Evolutionary conservation across 352 stramenopile species (phyloP).

Genomic region (Phytophthora sp.): DNA sequence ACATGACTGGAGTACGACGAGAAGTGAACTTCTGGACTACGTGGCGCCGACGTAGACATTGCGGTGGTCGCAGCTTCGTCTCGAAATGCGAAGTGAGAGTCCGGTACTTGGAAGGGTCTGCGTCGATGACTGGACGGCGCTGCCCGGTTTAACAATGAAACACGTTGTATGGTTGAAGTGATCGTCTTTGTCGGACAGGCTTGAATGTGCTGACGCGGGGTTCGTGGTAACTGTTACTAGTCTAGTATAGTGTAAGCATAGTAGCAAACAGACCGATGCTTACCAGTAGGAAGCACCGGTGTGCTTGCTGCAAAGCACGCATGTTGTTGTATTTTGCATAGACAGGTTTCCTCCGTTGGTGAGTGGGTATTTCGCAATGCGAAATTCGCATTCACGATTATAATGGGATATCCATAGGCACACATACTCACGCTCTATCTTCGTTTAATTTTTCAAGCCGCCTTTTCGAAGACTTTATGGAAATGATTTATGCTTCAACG

Average conservation of each 20-base stretch:
- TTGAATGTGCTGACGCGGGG: neutral
- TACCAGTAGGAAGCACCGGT: constrained; percentile 14
- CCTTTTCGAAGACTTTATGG: no score
- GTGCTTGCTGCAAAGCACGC: constrained; percentile 30
- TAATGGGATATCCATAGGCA: no score
- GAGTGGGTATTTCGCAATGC: neutral
- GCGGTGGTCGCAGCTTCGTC: neutral
- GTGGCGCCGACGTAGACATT: constrained; percentile 55
- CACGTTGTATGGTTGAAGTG: constrained; percentile 26
- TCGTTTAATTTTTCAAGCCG: no score
- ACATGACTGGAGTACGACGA: constrained; percentile 38
- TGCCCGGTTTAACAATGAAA: constrained; percentile 9
- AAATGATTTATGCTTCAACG: no score
- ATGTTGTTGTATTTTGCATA: constrained; percentile 28
- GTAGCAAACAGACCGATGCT: neutral
- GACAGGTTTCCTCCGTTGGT: constrained; percentile 8
- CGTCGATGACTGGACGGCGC: constrained; percentile 16
- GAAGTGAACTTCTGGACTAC: constrained; percentile 38
- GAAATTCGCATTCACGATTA: neutral
- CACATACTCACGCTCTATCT: no score
- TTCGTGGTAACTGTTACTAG: neutral
- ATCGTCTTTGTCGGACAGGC: neutral
- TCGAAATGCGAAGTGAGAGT: constrained; percentile 15
- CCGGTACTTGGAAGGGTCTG: neutral
- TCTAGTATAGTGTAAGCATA: no score